Evolutionary conservation across 495 filamentous ascomycete species (phyloP).

Genomic region (Neurospora sp.): DNA sequence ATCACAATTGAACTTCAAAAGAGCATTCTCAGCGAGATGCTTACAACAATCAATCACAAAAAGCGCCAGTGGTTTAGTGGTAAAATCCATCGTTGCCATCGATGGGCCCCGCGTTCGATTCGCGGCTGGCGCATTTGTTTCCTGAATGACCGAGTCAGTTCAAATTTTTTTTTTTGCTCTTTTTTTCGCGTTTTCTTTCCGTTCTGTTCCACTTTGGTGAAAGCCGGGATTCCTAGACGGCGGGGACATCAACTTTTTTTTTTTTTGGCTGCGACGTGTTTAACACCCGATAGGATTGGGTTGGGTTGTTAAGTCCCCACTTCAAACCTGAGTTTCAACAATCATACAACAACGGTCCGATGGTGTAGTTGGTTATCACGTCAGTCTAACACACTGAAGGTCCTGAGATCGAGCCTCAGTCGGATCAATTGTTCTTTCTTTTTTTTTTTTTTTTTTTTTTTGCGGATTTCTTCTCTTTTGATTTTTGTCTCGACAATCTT

Average conservation of each 20-base stretch:
- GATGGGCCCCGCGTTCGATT: conserved; percentile 44
- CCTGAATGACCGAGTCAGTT: neutral
- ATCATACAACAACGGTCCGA: neutral
- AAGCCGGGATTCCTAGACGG: too few relatives aligned
- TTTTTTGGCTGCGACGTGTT: too few relatives aligned
- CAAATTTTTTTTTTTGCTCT: neutral
- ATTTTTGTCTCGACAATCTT: neutral
- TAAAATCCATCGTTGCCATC: conserved; percentile 47
- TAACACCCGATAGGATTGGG: too few relatives aligned
- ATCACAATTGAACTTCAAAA: neutral
- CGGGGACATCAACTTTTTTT: too few relatives aligned
- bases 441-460: neutral
- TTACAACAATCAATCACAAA: neutral
- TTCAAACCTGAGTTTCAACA: neutral
- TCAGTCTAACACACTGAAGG: neutral
- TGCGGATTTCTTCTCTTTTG: neutral
- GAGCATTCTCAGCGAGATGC: neutral
- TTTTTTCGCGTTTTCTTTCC: neutral
- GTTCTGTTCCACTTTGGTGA: neutral
- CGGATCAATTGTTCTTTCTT: conserved; percentile 8
- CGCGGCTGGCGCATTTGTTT: conserved; percentile 32
- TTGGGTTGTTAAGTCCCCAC: neutral
- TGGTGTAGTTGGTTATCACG: neutral
- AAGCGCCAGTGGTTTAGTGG: conserved; percentile 37
- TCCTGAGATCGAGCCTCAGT: conserved; percentile 2